These are phyloP conservation scores for Nannochloris sp. DNA, from an alignment of 139 green algal genomes.

Conservation along the genomic window DNA sequence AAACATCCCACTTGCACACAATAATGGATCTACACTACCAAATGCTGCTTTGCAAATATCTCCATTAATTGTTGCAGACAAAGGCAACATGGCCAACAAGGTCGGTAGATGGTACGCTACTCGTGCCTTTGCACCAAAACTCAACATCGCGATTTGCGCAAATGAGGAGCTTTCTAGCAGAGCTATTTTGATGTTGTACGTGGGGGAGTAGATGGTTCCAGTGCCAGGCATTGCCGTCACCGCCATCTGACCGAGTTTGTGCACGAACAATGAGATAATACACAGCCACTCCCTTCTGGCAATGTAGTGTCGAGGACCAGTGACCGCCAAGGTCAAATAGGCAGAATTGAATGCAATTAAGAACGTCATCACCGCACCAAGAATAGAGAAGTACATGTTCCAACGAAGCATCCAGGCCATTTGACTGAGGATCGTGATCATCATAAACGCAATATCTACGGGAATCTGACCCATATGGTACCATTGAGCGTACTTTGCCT, in stretches of 20 bases:
- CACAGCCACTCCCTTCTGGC: constrained; percentile 15
- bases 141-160: constrained; percentile 24
- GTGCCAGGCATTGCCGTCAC: constrained; percentile 4
- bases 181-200: constrained; percentile 9
- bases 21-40: not conserved
- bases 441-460: constrained; percentile 22
- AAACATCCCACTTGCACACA: constrained; percentile 6
- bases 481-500: constrained; percentile 12
- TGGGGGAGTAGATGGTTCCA: constrained; percentile 8
- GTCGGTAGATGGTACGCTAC: constrained; percentile 2
- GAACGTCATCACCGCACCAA: constrained; percentile 1
- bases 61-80: constrained; percentile 5
- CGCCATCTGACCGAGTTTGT: constrained; percentile 19
- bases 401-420: constrained; percentile 20
- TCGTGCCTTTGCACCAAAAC: constrained; percentile 16
- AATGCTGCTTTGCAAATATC: constrained; percentile 19
- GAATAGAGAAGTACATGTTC: not conserved
- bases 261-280: constrained; percentile 1
- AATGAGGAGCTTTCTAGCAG: constrained; percentile 20
- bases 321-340: constrained; percentile 5
- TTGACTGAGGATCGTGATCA: constrained; percentile 23
- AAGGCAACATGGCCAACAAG: not conserved
- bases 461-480: constrained; percentile 8
- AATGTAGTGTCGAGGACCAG: constrained; percentile 7
- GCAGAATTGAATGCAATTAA: constrained; percentile 18